A percentile compares a stretch with the other conserved stretches of the same genome.
Evolutionary conservation across 306 rosid species (phyloP).

Genomic region (Macrotyloma uniflorum): DNA sequence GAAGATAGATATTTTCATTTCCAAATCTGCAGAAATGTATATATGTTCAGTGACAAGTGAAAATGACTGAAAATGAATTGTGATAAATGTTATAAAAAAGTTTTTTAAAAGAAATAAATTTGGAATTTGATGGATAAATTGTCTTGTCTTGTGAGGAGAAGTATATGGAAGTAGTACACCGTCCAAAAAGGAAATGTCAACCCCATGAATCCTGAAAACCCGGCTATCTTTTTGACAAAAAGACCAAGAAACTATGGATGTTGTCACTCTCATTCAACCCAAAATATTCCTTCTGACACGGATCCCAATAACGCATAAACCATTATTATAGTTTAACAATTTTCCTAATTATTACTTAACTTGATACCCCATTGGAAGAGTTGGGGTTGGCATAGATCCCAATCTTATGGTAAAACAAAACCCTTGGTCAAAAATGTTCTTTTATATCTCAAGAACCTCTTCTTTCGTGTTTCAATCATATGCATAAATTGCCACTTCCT

Average conservation of each 20-base stretch:
- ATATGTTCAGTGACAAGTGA: too few relatives aligned
- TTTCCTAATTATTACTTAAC: constrained; percentile 36
- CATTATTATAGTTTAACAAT: constrained; percentile 35
- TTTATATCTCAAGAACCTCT: too few relatives aligned
- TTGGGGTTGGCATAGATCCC: too few relatives aligned
- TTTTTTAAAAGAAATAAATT: too few relatives aligned
- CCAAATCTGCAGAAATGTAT: too few relatives aligned
- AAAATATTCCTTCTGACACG: constrained; percentile 48
- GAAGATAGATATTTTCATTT: constrained; percentile 14
- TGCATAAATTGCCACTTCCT: constrained; percentile 27
- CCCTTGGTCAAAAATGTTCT: too few relatives aligned
- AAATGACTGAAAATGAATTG: too few relatives aligned
- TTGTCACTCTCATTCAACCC: constrained; percentile 57
- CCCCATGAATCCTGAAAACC: constrained; percentile 59
- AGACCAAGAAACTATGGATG: constrained; percentile 47
- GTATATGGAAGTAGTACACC: constrained; percentile 39
- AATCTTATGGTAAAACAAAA: too few relatives aligned
- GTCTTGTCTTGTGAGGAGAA: neutral
- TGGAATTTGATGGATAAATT: neutral
- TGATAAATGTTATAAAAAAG: too few relatives aligned
- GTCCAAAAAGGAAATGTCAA: constrained; percentile 65
- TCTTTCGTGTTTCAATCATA: neutral
- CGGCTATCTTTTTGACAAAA: constrained; percentile 74
- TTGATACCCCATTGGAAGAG: too few relatives aligned
- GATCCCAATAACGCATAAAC: constrained; percentile 46